Evolutionary conservation across 495 filamentous ascomycete genomes (phyloP), one percentile per base, ranked within the genome.

Genomic region (Aspergillus olivimuriae): DNA sequence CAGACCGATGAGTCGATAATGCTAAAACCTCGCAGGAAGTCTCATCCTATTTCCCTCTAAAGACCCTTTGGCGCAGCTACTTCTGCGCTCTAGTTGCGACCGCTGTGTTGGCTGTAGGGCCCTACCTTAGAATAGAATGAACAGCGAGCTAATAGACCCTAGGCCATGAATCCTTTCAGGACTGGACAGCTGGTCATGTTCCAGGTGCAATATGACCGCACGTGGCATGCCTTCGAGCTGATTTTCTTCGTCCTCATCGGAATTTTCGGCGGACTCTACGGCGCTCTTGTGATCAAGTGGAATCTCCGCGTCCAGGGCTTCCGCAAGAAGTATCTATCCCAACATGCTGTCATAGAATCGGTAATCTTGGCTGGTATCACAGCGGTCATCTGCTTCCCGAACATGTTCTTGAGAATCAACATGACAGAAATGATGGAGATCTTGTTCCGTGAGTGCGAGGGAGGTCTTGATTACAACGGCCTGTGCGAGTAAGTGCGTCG

Each of bases 401-500:
- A 97, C 60, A 89, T 87, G 63, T 97, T 98, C 53, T 61, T 98
- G 39, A 77, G 86, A 50, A 96, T 98, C 55, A 94, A 98, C 64
- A 97, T 98, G 92, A 96, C 92, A 0, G 89, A 95, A 65, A 94
- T 87, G 69, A 97, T 98, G 92, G 89, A 96, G 62, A 94, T 95
- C 47, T 69, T 98, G 2, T 98, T 98, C 61, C 75, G 82, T 10
- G 94, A 98, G 66, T 98, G 92, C 55, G 90, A 95, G 61, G 91
- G 89, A 17, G 83, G 77, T 12, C 86, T 94, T 63, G 87, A 96
- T 53, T 96, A 96, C 53, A 75, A 91, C 38, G 89, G 86, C 1
- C 76, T 98, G 36, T 98, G 92, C 81, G 84, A 96, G 73, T 80
- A 64, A 61, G 72, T 63, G 20, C 6, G 15, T 15, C 24, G 19